Percentiles rank a stretch among this genome's conserved stretches.
Conservation (phyloP, 352 stramenopile genomes). For the Phytophthora constricta region DNA sequence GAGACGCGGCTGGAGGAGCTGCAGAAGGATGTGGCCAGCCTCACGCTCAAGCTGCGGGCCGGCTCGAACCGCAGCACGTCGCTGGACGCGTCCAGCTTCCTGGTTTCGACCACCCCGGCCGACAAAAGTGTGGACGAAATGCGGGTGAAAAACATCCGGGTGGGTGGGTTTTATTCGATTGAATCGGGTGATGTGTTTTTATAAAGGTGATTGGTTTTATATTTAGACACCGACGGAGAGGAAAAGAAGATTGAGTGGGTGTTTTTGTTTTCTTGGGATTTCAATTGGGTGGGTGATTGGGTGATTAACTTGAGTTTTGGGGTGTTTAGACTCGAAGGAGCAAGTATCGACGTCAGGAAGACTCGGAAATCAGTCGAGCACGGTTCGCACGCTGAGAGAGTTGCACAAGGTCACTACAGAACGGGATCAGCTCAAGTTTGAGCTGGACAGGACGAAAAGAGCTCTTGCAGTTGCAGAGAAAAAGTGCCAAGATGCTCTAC, state of each 20-base stretch:
- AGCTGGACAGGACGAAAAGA: slow-evolving; percentile 72
- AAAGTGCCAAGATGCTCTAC: slow-evolving; percentile 54
- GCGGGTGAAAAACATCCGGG: slow-evolving; percentile 6
- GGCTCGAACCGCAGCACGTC: slow-evolving; percentile 45
- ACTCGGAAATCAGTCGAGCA: slow-evolving; percentile 19
- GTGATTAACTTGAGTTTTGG: no score
- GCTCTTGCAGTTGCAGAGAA: slow-evolving; percentile 48
- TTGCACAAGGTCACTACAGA: slow-evolving; percentile 73
- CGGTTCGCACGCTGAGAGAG: slow-evolving; percentile 50
- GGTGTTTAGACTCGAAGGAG: slow-evolving; percentile 37
- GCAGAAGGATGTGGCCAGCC: slow-evolving; percentile 73
- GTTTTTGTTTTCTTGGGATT: no score
- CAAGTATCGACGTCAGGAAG: slow-evolving; percentile 21
- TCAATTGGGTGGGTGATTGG: no score
- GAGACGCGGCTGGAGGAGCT: slow-evolving; percentile 76
- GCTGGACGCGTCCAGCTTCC: slow-evolving; percentile 36
- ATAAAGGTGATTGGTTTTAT: background rate
- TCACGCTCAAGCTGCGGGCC: slow-evolving; percentile 70
- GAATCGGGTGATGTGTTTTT: background rate
- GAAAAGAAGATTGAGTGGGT: slow-evolving; percentile 19
- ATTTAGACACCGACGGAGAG: slow-evolving; percentile 16
- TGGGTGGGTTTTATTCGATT: slow-evolving; percentile 5
- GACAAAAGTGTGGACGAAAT: slow-evolving; percentile 10
- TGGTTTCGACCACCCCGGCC: slow-evolving; percentile 11
- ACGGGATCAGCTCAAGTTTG: slow-evolving; percentile 79